These are phyloP conservation scores for Boletellus sp. DNA, from an alignment of 768 basidiomycete genomes.

Conservation along the genomic window DNA sequence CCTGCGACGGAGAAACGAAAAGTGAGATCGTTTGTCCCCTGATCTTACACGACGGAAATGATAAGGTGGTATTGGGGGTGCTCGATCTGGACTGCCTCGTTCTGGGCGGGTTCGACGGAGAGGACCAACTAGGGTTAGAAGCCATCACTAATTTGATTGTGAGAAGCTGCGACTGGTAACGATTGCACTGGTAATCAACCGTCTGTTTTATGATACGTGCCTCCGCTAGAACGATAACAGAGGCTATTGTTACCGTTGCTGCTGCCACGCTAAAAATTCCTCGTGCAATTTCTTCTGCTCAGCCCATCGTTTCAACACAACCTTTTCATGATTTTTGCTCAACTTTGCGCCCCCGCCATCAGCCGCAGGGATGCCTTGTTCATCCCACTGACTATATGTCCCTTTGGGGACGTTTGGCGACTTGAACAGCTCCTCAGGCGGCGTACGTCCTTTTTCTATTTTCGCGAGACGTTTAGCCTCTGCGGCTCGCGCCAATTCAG, in stretches of 20 bases:
- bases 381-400: constrained; percentile 81
- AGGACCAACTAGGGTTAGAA: constrained; percentile 76
- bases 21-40: constrained; percentile 90
- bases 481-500: constrained; percentile 60
- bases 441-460: constrained; percentile 78
- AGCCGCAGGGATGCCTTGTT: constrained; percentile 78
- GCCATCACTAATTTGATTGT: constrained; percentile 64
- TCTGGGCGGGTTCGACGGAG: constrained; percentile 65
- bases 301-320: constrained; percentile 66
- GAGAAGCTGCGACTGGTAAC: constrained; percentile 62
- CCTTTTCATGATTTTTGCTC: constrained; percentile 78
- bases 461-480: constrained; percentile 67
- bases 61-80: constrained; percentile 47
- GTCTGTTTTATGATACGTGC: background rate
- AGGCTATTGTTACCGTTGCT: constrained; percentile 10
- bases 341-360: constrained; percentile 82
- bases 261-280: constrained; percentile 60
- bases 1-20: constrained; percentile 87
- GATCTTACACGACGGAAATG: constrained; percentile 34
- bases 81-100: constrained; percentile 86
- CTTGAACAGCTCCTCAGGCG: constrained; percentile 78
- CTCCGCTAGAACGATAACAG: background rate
- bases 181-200: constrained; percentile 5
- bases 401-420: constrained; percentile 74
- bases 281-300: constrained; percentile 77